phyloP scores from a whole-genome alignment of 495 filamentous ascomycete genomes.

The Penicillium salamii region DNA sequence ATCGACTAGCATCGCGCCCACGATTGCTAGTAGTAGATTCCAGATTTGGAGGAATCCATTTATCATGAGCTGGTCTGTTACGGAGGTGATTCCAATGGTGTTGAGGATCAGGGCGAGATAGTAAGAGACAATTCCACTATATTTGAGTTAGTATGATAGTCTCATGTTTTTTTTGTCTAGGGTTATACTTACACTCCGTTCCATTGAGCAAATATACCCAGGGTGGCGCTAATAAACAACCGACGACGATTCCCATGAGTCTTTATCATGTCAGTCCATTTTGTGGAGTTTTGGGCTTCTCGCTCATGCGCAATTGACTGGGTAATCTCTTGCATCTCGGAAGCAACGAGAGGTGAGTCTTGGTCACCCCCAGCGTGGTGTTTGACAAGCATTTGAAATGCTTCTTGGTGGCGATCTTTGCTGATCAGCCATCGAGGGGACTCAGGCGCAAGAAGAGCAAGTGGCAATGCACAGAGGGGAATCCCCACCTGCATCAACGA shows the following conservation, averaged over 20 bases:
- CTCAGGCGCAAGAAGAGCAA: slow-evolving; percentile 33
- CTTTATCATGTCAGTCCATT: slow-evolving; percentile 53
- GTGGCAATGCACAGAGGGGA: slow-evolving; percentile 13
- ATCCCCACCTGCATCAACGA: slow-evolving; percentile 52
- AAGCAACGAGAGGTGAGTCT: slow-evolving; percentile 52
- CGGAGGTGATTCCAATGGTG: slow-evolving; percentile 30
- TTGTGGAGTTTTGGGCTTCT: slow-evolving; percentile 47
- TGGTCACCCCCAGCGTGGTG: slow-evolving; percentile 61
- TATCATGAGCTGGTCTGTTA: slow-evolving; percentile 27
- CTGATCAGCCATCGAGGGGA: slow-evolving; percentile 58
- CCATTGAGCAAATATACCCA: slow-evolving; percentile 64
- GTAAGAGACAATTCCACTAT: slow-evolving; percentile 57
- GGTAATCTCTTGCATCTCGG: slow-evolving; percentile 61
- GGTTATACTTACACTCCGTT: slow-evolving; percentile 49
- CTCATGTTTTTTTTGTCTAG: not conserved
- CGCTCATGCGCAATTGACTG: slow-evolving; percentile 56
- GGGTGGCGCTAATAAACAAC: slow-evolving; percentile 52
- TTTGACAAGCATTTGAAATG: slow-evolving; percentile 52
- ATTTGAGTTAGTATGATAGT: slow-evolving; percentile 6
- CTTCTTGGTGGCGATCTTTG: slow-evolving; percentile 58
- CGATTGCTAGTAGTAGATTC: slow-evolving; percentile 48
- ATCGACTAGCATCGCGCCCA: slow-evolving; percentile 54
- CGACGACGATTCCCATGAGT: slow-evolving; percentile 55
- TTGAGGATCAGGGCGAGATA: slow-evolving; percentile 36
- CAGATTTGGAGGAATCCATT: slow-evolving; percentile 23